Evolutionary conservation across 2,329 filamentous ascomycete species (phyloP).

Genomic region (Blastomyces parvus): DNA sequence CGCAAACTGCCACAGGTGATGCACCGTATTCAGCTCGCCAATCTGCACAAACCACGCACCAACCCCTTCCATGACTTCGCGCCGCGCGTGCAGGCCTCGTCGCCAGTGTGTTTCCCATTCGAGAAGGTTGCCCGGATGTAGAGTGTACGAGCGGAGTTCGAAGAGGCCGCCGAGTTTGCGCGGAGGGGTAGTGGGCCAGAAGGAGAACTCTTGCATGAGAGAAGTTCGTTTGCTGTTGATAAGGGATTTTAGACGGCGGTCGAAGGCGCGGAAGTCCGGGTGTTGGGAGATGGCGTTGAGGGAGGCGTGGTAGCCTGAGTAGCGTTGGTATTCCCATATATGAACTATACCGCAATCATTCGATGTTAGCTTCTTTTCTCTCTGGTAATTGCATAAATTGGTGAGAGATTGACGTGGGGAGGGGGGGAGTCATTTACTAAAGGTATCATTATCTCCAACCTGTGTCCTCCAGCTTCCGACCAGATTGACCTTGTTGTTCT

Average conservation of each 20-base stretch:
- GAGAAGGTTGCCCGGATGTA: slow-evolving; percentile 88
- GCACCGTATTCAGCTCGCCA: slow-evolving; percentile 92
- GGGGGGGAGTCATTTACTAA: slow-evolving; percentile 51
- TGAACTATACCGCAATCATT: slow-evolving; percentile 57
- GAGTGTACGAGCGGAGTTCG: slow-evolving; percentile 90
- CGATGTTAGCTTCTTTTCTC: slow-evolving; percentile 22
- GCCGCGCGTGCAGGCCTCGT: slow-evolving; percentile 75
- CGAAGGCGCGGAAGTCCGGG: slow-evolving; percentile 74
- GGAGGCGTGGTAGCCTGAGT: slow-evolving; percentile 89
- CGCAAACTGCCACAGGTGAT: slow-evolving; percentile 98
- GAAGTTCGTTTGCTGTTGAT: slow-evolving; percentile 79
- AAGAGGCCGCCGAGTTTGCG: slow-evolving; percentile 86
- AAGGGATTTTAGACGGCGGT: slow-evolving; percentile 72
- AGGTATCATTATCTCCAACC: slow-evolving; percentile 93
- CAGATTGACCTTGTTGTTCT: slow-evolving; percentile 88
- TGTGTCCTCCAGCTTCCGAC: slow-evolving; percentile 98
- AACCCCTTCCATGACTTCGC: slow-evolving; percentile 97
- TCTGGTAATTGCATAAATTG: background rate
- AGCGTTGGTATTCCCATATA: slow-evolving; percentile 99
- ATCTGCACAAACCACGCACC: slow-evolving; percentile 99
- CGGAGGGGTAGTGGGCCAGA: slow-evolving; percentile 93
- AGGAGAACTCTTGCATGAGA: slow-evolving; percentile 98
- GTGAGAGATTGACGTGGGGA: background rate
- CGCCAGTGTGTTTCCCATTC: slow-evolving; percentile 99
- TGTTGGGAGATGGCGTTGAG: slow-evolving; percentile 74